Base-by-base conservation (phyloP, 345 rosid genomes). In the Linum tenue region DNA sequence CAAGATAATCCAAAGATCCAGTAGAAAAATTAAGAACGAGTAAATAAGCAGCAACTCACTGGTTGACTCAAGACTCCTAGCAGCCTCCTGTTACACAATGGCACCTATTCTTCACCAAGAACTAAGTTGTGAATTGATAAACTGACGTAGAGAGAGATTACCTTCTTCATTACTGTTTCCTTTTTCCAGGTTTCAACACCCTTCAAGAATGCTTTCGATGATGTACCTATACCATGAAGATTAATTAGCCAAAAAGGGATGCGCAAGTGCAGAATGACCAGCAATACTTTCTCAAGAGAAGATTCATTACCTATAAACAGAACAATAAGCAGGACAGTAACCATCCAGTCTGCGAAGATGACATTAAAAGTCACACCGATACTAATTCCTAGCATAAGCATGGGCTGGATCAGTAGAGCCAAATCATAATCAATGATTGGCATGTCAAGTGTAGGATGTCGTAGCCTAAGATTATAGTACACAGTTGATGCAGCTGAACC, bases 161-260 rank as follows among this genome's bases (percentile, higher is more conserved):
- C 96, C 83, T 73, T 73, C 68, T 82, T 90, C 80, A 76, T 17
- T 64, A 90, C 70, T 40, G 91, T 84, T 77, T 90, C 97, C 59
- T 87, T 90, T 37, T 79, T 87, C 94, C 97, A 90, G 43, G 90
- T 90, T 72, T 90, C 91, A 39, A 80, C 75, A 63, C 97, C 97
- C 69, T 87, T 90, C 37, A 87, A 68, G 79, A 85, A 90, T 70
- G 94, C 88, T 78, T 84, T 90, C n/a, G 88, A 81, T 38, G 97
- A 85, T 17, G 97, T 90, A 7, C 85, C 96, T 89, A 72, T 66
- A 77, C 31, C 55, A 68, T 57, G 74, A 68, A 37, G 22, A 56
- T 4, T 4, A 37, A 62, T 60, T 38, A 65, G 59, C 42, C 56
- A 16, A 42, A n/a, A 51, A 35, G 59, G 17, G 17, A 16, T 6